These are phyloP conservation scores for Trichocladium antarcticum DNA, from an alignment of 495 filamentous ascomycete genomes.

Conservation along the genomic window DNA sequence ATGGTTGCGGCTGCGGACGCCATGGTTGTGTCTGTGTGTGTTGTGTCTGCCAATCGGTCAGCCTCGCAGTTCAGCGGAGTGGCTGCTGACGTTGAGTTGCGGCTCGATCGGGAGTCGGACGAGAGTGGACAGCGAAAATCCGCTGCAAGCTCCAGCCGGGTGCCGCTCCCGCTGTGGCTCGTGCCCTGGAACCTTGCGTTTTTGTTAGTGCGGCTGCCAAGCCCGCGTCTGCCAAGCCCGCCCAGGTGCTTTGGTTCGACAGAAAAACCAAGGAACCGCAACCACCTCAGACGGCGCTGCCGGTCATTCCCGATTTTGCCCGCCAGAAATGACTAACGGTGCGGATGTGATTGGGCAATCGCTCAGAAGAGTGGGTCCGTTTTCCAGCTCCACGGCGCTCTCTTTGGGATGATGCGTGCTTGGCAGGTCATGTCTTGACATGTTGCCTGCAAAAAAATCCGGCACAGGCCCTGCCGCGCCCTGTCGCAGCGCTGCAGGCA, in stretches of 20 bases:
- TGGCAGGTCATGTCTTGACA: slow-evolving; percentile 19
- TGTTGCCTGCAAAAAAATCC: slow-evolving; percentile 8
- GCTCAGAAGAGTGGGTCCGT: background rate
- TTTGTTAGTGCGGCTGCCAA: too few species aligned
- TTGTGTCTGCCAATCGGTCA: too few species aligned
- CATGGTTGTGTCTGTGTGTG: slow-evolving; percentile 2
- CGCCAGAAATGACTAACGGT: slow-evolving; percentile 19
- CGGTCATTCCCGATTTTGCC: slow-evolving; percentile 24
- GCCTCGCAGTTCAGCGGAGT: background rate
- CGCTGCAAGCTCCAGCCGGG: background rate
- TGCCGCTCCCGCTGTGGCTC: slow-evolving; percentile 7
- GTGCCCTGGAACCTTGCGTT: background rate
- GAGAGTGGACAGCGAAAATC: slow-evolving; percentile 11
- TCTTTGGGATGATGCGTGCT: slow-evolving; percentile 6
- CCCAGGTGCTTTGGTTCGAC: background rate
- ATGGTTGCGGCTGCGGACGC: slow-evolving; percentile 35
- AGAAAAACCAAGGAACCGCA: slow-evolving; percentile 1
- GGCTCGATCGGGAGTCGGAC: slow-evolving; percentile 15
- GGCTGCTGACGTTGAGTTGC: slow-evolving; percentile 7
- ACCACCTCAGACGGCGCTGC: background rate
- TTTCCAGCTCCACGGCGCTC: slow-evolving; percentile 23
- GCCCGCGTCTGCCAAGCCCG: too few species aligned
- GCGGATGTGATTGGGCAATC: slow-evolving; percentile 14
- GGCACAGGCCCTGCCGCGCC: slow-evolving; percentile 2
- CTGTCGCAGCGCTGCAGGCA: slow-evolving; percentile 2